Evolutionary conservation across 1,284 basidiomycete genomes (phyloP), one percentile per base, ranked within the genome.

Genomic region (Leccinum pallidistipes): DNA sequence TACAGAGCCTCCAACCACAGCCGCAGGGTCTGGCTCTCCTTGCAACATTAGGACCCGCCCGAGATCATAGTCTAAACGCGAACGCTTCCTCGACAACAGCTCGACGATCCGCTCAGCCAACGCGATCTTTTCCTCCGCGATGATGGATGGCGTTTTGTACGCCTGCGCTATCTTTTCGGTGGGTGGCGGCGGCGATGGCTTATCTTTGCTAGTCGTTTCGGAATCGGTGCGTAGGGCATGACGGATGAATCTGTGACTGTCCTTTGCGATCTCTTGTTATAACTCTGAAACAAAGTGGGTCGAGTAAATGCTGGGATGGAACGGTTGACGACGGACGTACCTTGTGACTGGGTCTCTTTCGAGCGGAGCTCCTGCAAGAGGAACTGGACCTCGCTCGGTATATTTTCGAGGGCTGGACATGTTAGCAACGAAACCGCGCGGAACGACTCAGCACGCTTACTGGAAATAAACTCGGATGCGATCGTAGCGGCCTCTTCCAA

Each of bases 331-430:
- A n/a, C n/a, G n/a, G n/a, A n/a, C n/a, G n/a, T 63, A 81, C 86
- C 84, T 77, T 85, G 81, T 9, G 77, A 79, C 63, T 78, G 77
- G 36, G 71, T 71, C 59, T 87, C 86, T 69, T 83, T 86, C 64
- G 82, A 81, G 62, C 82, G 83, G 58, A 93, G 91, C 74, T 92
- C 90, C 55, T 86, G 82, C 11, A 92, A 78, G 9, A 92, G 77
- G 70, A 87, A 86, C 36, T 84, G 83, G 7, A 92, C 84, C 73
- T 92, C 91, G 58, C 81, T 83, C 0, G 88, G 88, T 50, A 92
- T 78, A 70, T 92, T 92, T 65, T 93, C 91, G 32, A 93, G 79
- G 66, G 84, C 90, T 74, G 38, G 18, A 14, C 4, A 45, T 7
- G n/a, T 43, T 59, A 34, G 63, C 53, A 10, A 52, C 8, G 43